A percentile compares a stretch with the other conserved stretches of the same genome.
These are phyloP conservation scores for Moesziomyces globuligerus DNA, from an alignment of 1,284 basidiomycete species.

Conservation along the genomic window DNA sequence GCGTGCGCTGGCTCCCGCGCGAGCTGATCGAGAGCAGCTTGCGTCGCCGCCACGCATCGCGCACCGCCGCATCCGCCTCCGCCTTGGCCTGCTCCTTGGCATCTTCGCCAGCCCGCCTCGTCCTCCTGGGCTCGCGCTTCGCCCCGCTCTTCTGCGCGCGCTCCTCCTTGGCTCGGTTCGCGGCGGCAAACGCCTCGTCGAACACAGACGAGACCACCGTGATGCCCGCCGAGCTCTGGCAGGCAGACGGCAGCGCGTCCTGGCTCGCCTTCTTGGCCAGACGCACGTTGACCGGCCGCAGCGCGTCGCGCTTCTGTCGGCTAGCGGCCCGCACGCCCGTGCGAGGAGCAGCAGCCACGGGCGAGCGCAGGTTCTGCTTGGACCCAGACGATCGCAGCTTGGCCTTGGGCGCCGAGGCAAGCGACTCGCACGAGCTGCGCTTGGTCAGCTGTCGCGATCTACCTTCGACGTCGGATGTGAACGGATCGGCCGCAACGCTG, in stretches of 20 bases:
- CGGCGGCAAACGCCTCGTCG: constrained; percentile 29
- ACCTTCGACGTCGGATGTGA: constrained; percentile 26
- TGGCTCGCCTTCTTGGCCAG: constrained; percentile 6
- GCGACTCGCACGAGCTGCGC: constrained; percentile 10
- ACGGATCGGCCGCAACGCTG: constrained; percentile 20
- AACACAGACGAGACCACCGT: constrained; percentile 37
- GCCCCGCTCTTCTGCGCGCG: neutral
- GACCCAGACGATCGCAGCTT: constrained; percentile 33
- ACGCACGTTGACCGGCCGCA: constrained; percentile 7
- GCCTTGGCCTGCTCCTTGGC: constrained; percentile 28
- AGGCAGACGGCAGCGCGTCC: constrained; percentile 12
- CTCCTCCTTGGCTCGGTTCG: neutral
- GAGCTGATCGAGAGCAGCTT: constrained; percentile 43
- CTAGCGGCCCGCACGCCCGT: constrained; percentile 5
- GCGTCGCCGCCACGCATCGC: constrained; percentile 27
- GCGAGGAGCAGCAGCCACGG: neutral
- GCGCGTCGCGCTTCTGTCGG: constrained; percentile 23
- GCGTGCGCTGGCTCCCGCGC: constrained; percentile 25
- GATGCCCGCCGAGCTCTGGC: constrained; percentile 33
- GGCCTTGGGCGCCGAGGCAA: constrained; percentile 5
- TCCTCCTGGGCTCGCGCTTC: neutral
- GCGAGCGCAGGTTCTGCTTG: constrained; percentile 13
- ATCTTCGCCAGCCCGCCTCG: neutral
- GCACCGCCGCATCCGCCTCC: constrained; percentile 27
- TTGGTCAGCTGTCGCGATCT: constrained; percentile 8